A percentile compares a stretch with the other conserved stretches of the same genome.
Conservation (phyloP, 768 basidiomycete genomes). For the Leccinellum luteum region DNA sequence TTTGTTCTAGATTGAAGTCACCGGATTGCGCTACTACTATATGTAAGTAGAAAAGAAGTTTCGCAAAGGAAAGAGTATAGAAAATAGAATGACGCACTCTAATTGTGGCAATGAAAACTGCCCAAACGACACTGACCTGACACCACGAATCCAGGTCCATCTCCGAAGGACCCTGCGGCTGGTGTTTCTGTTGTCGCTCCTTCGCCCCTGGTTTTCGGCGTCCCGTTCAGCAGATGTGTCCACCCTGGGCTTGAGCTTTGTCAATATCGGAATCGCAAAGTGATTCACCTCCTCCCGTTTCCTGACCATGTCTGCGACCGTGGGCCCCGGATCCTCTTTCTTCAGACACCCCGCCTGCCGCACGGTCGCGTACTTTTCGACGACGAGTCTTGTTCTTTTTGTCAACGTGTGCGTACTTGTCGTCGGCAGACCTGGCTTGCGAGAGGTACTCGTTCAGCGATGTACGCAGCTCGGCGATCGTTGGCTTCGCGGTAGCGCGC, state of each 20-base stretch:
- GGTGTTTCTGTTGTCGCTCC: constrained; percentile 10
- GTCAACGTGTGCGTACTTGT: constrained; percentile 68
- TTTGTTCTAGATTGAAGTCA: too few species aligned
- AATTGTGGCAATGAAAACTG: too few species aligned
- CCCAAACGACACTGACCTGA: too few species aligned
- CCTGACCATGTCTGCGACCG: constrained; percentile 82
- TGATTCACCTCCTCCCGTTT: constrained; percentile 80
- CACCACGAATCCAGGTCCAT: too few species aligned
- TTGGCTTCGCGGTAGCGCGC: too few species aligned
- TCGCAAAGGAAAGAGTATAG: too few species aligned
- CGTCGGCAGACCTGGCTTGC: constrained; percentile 75
- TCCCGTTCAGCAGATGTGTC: constrained; percentile 58
- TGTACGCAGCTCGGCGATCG: constrained; percentile 78
- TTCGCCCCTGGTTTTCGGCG: constrained; percentile 46
- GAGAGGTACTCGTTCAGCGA: constrained; percentile 82
- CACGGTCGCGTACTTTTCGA: constrained; percentile 94
- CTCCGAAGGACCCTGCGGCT: too few species aligned
- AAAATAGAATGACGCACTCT: too few species aligned
- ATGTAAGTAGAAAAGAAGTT: too few species aligned
- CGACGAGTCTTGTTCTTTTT: constrained; percentile 9
- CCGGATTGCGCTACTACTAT: too few species aligned
- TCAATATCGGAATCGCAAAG: constrained; percentile 86
- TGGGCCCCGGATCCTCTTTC: constrained; percentile 84
- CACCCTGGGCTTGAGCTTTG: constrained; percentile 76
- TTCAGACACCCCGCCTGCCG: constrained; percentile 57